Evolutionary conservation across 2,329 filamentous ascomycete species (phyloP).

Genomic region (Chrysoporthe cubensis): DNA sequence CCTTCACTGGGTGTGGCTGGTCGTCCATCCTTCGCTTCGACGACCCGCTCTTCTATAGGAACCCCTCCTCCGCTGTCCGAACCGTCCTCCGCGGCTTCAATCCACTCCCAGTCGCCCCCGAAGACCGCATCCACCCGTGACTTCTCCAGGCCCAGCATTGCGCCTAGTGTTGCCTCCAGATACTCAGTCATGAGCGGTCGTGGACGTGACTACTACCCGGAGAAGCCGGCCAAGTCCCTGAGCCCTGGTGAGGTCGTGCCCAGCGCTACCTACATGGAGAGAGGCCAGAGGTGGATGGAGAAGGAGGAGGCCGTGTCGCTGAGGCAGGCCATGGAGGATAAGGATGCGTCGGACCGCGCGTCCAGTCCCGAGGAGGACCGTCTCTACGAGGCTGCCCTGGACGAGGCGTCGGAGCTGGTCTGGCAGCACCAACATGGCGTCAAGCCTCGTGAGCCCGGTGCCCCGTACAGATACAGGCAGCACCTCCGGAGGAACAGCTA

Average conservation of each 20-base stretch:
- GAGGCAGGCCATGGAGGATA: conserved; percentile 72
- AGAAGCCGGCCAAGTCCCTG: conserved; percentile 47
- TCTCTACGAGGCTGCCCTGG: conserved; percentile 70
- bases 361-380: conserved; percentile 60
- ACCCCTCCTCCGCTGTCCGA: conserved; percentile 30
- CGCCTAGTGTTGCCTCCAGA: conserved; percentile 53
- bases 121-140: conserved; percentile 30
- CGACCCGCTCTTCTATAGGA: conserved; percentile 36
- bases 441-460: conserved; percentile 59
- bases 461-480: conserved; percentile 68
- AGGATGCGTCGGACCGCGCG: conserved; percentile 59
- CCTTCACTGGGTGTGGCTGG: conserved; percentile 36
- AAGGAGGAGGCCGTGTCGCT: conserved; percentile 75
- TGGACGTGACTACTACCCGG: conserved; percentile 58
- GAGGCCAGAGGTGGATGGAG: conserved; percentile 77
- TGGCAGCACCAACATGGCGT: conserved; percentile 72
- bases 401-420: conserved; percentile 79
- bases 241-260: conserved; percentile 66
- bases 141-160: conserved; percentile 45
- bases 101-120: conserved; percentile 26
- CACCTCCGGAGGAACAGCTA: conserved; percentile 75
- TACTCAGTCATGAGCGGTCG: conserved; percentile 50
- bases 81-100: conserved; percentile 32
- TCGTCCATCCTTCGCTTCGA: conserved; percentile 41
- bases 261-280: conserved; percentile 72